A percentile compares a stretch with the other conserved stretches of the same genome.
Evolutionary conservation across 768 basidiomycete genomes (phyloP).

Genomic region (Lactarius pseudohatsudake): DNA sequence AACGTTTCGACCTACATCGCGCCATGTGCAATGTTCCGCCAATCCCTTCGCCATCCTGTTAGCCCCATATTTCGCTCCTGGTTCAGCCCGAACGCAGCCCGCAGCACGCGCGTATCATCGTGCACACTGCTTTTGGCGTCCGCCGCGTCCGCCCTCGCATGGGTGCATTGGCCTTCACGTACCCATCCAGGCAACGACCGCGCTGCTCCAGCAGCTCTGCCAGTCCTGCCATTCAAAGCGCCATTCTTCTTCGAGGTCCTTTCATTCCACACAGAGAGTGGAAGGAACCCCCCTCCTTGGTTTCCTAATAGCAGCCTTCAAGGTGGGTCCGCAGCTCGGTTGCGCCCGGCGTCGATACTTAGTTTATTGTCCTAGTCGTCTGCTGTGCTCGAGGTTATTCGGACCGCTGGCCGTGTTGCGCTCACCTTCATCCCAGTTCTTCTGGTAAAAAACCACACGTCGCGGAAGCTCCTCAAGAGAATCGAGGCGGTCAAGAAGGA

Average conservation of each 20-base stretch:
- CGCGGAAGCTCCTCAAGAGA: slow-evolving; percentile 50
- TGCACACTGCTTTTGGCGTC: slow-evolving; percentile 9
- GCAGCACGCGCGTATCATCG: slow-evolving; percentile 5
- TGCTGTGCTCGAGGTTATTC: slow-evolving; percentile 66
- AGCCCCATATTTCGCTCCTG: slow-evolving; percentile 15
- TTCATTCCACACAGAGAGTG: slow-evolving; percentile 44
- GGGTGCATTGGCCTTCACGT: slow-evolving; percentile 1
- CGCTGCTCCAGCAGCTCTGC: slow-evolving; percentile 11
- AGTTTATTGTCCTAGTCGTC: slow-evolving; percentile 52
- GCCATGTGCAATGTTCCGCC: slow-evolving; percentile 26
- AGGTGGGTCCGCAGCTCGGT: slow-evolving; percentile 44
- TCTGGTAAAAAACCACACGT: slow-evolving; percentile 55
- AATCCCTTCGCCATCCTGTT: slow-evolving; percentile 11
- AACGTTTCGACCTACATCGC: not conserved
- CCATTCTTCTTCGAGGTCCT: slow-evolving; percentile 28
- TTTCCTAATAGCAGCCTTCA: slow-evolving; percentile 63
- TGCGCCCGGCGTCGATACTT: slow-evolving; percentile 21
- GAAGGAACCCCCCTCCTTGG: slow-evolving; percentile 46
- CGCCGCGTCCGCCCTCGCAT: slow-evolving; percentile 16
- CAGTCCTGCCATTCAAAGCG: slow-evolving; percentile 1
- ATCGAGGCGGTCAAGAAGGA: slow-evolving; percentile 45
- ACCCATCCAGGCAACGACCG: slow-evolving; percentile 21
- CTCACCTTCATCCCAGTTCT: slow-evolving; percentile 75
- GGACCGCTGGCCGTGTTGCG: slow-evolving; percentile 67
- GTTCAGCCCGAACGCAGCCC: not conserved